Evolutionary conservation across 129 eudicot genomes (phyloP).

Genomic region (Flaveria linearis): DNA sequence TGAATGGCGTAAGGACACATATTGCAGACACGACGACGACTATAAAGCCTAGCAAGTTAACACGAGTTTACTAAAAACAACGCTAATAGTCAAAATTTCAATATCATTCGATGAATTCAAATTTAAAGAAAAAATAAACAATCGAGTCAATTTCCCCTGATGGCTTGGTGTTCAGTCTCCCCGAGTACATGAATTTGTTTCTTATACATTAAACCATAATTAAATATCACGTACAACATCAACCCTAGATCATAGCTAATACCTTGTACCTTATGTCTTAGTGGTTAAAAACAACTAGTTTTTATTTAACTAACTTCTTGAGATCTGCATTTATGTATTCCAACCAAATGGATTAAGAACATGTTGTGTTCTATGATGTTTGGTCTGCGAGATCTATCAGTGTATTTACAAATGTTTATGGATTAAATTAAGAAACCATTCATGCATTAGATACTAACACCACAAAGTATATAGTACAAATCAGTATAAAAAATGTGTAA

Average conservation of each 20-base stretch:
- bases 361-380: conserved; percentile 28
- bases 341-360: conserved; percentile 22
- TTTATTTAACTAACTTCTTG: background rate
- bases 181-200: background rate
- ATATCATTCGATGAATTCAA: too few species aligned
- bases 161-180: background rate
- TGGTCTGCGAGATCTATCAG: conserved; percentile 28
- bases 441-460: conserved; percentile 12
- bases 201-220: background rate
- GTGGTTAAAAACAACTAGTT: background rate
- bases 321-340: background rate
- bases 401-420: background rate
- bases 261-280: conserved; percentile 26
- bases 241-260: conserved; percentile 33
- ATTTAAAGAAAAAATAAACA: too few species aligned
- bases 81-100: too few species aligned
- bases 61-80: too few species aligned
- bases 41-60: too few species aligned
- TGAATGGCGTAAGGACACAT: too few species aligned
- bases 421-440: conserved; percentile 9
- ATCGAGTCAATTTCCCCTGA: too few species aligned
- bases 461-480: conserved; percentile 6
- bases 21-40: too few species aligned
- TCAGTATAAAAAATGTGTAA: conserved; percentile 3
- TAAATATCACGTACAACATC: conserved; percentile 20